Conservation (phyloP, 164 flowering plant genomes). For the Amborella trichopoda region DNA sequence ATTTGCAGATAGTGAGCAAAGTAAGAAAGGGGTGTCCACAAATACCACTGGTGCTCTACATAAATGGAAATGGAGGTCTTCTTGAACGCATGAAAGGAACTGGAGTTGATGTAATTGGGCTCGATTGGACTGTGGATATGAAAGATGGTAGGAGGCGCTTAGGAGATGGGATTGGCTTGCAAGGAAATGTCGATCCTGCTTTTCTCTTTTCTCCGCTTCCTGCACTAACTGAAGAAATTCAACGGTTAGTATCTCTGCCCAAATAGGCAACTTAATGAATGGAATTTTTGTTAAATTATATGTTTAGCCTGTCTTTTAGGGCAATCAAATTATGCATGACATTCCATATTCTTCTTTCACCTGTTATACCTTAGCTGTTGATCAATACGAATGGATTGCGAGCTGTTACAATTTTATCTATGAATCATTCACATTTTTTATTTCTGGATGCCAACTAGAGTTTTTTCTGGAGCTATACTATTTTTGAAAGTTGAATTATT, state of each 20-base stretch:
- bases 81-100: slow-evolving; percentile 91
- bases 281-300: too few relatives aligned
- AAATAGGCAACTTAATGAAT: too few relatives aligned
- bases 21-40: slow-evolving; percentile 67
- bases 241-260: slow-evolving; percentile 33
- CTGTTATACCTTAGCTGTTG: too few relatives aligned
- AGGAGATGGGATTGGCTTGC: slow-evolving; percentile 59
- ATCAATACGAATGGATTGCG: too few relatives aligned
- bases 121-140: slow-evolving; percentile 99
- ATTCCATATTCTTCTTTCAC: too few relatives aligned
- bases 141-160: slow-evolving; percentile 83
- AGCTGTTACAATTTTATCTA: too few relatives aligned
- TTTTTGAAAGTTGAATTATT: too few relatives aligned
- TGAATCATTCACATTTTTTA: too few relatives aligned
- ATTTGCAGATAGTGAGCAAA: slow-evolving; percentile 56
- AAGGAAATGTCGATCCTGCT: slow-evolving; percentile 97
- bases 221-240: slow-evolving; percentile 71
- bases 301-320: too few relatives aligned
- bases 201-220: slow-evolving; percentile 74
- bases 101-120: slow-evolving; percentile 97
- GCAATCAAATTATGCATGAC: too few relatives aligned
- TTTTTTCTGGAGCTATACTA: too few relatives aligned
- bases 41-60: slow-evolving; percentile 84
- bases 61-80: slow-evolving; percentile 96
- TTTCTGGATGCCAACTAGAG: too few relatives aligned